phyloP scores from a whole-genome alignment of 2,329 filamentous ascomycete genomes.

The Aspergillus puulaauensis region DNA sequence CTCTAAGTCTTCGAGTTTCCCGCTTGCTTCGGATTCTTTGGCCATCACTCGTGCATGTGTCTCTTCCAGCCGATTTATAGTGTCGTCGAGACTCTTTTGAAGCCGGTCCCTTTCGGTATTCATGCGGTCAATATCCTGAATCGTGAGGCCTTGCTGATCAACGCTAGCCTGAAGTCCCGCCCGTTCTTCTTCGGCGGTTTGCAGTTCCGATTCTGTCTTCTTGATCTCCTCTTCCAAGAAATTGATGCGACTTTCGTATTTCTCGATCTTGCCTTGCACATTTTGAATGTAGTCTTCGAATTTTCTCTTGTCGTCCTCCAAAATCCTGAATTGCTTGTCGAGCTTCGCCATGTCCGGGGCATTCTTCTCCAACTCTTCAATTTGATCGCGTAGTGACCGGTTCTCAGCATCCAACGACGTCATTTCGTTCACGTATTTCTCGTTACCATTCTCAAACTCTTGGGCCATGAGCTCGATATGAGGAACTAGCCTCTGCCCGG shows the following conservation, averaged over 20 bases:
- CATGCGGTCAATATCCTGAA: constrained; percentile 99
- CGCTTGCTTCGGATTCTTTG: constrained; percentile 82
- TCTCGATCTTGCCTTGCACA: constrained; percentile 81
- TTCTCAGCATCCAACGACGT: constrained; percentile 85
- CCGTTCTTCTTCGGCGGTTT: constrained; percentile 80
- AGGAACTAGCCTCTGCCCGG: constrained; percentile 73
- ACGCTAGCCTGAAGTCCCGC: constrained; percentile 77
- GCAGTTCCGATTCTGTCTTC: constrained; percentile 71
- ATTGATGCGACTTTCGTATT: constrained; percentile 77
- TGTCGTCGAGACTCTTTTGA: constrained; percentile 81
- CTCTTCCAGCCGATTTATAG: constrained; percentile 75
- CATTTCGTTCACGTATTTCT: constrained; percentile 80
- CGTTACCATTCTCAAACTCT: constrained; percentile 82
- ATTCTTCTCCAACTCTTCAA: constrained; percentile 84
- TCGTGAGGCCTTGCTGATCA: constrained; percentile 90
- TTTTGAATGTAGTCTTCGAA: constrained; percentile 92
- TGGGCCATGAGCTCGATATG: constrained; percentile 85
- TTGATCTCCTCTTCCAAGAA: constrained; percentile 84
- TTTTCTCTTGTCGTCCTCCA: constrained; percentile 91
- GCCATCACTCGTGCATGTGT: constrained; percentile 78
- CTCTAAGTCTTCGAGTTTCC: constrained; percentile 89
- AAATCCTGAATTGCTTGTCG: constrained; percentile 85
- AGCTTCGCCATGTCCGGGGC: constrained; percentile 80
- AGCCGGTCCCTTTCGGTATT: constrained; percentile 90
- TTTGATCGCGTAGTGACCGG: constrained; percentile 74